Evolutionary conservation across 768 basidiomycete genomes (phyloP).

Genomic region (Boletus reticuloceps): DNA sequence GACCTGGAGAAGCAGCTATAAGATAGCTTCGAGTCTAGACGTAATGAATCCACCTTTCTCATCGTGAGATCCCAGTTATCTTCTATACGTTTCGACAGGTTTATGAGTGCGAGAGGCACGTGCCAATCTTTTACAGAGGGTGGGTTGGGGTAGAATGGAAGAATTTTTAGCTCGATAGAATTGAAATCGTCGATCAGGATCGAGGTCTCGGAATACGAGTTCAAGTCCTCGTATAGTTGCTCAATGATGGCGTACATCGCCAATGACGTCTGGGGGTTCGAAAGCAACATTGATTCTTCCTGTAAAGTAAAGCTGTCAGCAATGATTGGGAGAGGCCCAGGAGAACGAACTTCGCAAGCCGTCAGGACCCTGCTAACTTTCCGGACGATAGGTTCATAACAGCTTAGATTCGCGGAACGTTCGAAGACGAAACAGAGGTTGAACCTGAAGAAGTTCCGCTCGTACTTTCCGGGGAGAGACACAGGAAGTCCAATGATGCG

Average conservation of each 20-base stretch:
- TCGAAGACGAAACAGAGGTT: slow-evolving; percentile 98
- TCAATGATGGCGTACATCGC: slow-evolving; percentile 84
- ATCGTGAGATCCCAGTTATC: slow-evolving; percentile 97
- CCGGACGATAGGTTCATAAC: slow-evolving; percentile 93
- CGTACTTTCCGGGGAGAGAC: slow-evolving; percentile 70
- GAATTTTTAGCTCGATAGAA: slow-evolving; percentile 92
- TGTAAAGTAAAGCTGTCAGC: slow-evolving; percentile 28
- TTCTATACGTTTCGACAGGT: slow-evolving; percentile 75
- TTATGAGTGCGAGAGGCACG: slow-evolving; percentile 88
- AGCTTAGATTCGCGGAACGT: slow-evolving; percentile 84
- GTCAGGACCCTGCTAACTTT: slow-evolving; percentile 91
- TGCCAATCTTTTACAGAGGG: slow-evolving; percentile 90
- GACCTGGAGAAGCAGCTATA: slow-evolving; percentile 38
- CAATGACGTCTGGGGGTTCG: slow-evolving; percentile 62
- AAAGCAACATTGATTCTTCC: slow-evolving; percentile 90
- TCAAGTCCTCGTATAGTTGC: slow-evolving; percentile 95
- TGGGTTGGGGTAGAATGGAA: slow-evolving; percentile 96
- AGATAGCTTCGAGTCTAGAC: background rate
- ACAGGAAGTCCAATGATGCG: slow-evolving; percentile 93
- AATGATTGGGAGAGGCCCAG: background rate
- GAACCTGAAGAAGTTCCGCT: slow-evolving; percentile 86
- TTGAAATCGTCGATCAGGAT: slow-evolving; percentile 91
- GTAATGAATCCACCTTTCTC: slow-evolving; percentile 56
- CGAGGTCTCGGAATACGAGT: slow-evolving; percentile 95
- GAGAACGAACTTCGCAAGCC: slow-evolving; percentile 74